Base-by-base conservation (phyloP, 2,329 filamentous ascomycete genomes). In the Fusarium denticulatum region DNA sequence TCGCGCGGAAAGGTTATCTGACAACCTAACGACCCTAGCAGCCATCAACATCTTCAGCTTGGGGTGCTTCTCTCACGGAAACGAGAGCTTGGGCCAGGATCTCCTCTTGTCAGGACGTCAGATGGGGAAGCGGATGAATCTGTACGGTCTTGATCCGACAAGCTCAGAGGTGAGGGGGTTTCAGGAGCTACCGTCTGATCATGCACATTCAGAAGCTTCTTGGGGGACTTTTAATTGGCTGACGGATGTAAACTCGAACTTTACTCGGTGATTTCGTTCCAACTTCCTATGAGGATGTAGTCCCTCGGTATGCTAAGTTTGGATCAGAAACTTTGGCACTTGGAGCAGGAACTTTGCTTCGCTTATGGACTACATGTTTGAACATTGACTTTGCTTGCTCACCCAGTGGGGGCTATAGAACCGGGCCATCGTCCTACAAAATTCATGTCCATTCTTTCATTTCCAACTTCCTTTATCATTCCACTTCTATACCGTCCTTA, bases 121-220 rank as follows among this genome's bases (percentile, higher is more conserved):
- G 15, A 55, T 55, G 36, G 50, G 50, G 8, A 18, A 30, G 2
- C 34, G 50, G 0, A 55, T 55, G 50, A 16, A 40, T 11, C 11
- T 40, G 1, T 30, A 30, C 14, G 50, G 50, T 11, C 50, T 39
- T 7, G 24, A 18, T 55, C 10, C 24, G n/a, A 6, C 11, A n/a
- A n/a, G 50, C 20, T 5, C 20, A 55, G 36, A 40, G 34, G 11
- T 6, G 34, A 40, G 34, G 36, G 24, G 26, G 11, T 30, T 55
- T 3, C 20, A n/a, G 15, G 11, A 40, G 15, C 7, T 8, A n/a
- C 2, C 11, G 1, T 5, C 3, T 30, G 11, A 11, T 7, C 4
- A 4, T 11, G 0, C 50, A 14, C 15, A 3, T 7, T 16, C 50
- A 14, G 4, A 40, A 1, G 34, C 50, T 16, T 28, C 24, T 7